phyloP scores from a whole-genome alignment of 306 rosid species.

The Sechiopsis laciniata region DNA sequence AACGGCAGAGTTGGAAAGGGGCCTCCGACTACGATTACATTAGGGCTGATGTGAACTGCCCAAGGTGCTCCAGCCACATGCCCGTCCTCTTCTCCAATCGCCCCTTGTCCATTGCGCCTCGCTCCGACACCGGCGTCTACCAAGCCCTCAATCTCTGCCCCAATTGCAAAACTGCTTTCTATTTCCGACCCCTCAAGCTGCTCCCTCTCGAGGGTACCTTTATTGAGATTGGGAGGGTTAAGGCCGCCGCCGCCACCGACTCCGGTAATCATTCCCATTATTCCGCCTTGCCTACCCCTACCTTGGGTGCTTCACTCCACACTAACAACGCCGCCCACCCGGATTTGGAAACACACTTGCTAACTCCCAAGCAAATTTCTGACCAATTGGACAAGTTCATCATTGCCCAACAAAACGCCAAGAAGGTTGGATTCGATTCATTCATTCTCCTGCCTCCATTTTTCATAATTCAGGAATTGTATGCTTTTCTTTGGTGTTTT shows the following conservation, averaged over 20 bases:
- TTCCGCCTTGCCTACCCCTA: background rate
- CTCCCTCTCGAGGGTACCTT: constrained; percentile 55
- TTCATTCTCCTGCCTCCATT: background rate
- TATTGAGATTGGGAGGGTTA: constrained; percentile 53
- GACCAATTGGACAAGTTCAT: constrained; percentile 42
- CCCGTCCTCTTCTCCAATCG: constrained; percentile 57
- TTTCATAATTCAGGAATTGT: background rate
- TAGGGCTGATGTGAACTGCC: constrained; percentile 52
- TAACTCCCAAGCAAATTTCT: constrained; percentile 53
- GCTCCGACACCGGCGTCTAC: constrained; percentile 36
- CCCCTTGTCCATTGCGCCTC: constrained; percentile 48
- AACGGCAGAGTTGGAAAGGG: constrained; percentile 11
- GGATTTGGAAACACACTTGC: constrained; percentile 30
- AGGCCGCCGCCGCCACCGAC: constrained; percentile 30
- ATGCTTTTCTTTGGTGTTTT: background rate
- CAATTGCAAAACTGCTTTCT: constrained; percentile 54
- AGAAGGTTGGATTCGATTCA: constrained; percentile 35
- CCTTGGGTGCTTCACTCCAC: background rate
- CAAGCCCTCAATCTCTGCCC: constrained; percentile 65
- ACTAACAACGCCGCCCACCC: background rate
- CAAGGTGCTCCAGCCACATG: constrained; percentile 49
- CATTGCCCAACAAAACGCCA: constrained; percentile 54
- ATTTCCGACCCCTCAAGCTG: constrained; percentile 56
- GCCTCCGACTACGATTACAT: constrained; percentile 39
- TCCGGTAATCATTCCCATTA: constrained; percentile 16